phyloP scores from a whole-genome alignment of 257 asterid species.

The Knoxia roxburghii region DNA sequence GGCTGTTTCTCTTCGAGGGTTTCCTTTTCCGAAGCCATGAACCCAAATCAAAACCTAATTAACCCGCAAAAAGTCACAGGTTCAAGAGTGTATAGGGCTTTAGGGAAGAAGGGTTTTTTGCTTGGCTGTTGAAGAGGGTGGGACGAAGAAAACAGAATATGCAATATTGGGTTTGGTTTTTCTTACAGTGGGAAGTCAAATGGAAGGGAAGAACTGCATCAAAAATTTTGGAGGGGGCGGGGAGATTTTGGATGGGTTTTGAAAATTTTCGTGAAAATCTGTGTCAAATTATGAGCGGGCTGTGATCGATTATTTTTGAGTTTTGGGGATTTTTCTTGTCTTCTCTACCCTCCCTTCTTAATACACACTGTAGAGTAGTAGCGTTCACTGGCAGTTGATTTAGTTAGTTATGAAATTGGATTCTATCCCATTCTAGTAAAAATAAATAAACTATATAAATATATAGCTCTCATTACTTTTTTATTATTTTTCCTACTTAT shows the following conservation, averaged over 20 bases:
- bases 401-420: no score
- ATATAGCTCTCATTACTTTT: no score
- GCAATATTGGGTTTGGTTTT: background rate
- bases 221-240: slow-evolving; percentile 7
- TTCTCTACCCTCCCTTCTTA: no score
- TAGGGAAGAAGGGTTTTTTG: slow-evolving; percentile 1
- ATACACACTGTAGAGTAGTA: no score
- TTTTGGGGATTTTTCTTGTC: slow-evolving; percentile 9
- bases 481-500: no score
- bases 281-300: slow-evolving; percentile 10
- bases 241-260: slow-evolving; percentile 10
- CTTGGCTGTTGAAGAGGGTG: background rate
- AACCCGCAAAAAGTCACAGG: background rate
- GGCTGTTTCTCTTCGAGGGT: slow-evolving; percentile 27
- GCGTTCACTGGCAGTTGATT: no score
- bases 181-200: background rate
- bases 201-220: background rate
- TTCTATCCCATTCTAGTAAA: no score
- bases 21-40: slow-evolving; percentile 58
- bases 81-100: slow-evolving; percentile 1
- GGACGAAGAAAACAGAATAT: background rate
- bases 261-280: slow-evolving; percentile 17
- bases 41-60: background rate
- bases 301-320: no score
- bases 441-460: no score